These are phyloP conservation scores for Spathaspora girioi DNA, from an alignment of 805 yeast genomes.

Conservation along the genomic window DNA sequence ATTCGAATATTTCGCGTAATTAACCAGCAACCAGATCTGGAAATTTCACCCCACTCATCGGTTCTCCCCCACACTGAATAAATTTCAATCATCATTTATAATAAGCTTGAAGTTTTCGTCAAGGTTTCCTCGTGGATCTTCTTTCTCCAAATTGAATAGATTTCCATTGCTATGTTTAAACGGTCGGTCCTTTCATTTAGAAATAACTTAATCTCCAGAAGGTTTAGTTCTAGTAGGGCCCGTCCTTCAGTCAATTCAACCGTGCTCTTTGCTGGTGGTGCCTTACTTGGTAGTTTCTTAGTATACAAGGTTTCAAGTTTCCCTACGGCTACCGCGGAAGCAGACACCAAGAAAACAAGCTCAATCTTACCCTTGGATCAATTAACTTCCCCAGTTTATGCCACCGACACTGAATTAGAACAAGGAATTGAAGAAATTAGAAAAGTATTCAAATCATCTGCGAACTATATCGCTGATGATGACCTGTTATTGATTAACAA, in stretches of 20 bases:
- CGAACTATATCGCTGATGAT: slow-evolving; percentile 11
- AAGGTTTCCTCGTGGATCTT: too few species aligned
- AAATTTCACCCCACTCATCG: too few species aligned
- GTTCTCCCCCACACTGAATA: too few species aligned
- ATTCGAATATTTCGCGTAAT: too few species aligned
- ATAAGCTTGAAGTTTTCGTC: too few species aligned
- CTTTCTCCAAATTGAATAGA: too few species aligned
- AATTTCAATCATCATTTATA: too few species aligned
- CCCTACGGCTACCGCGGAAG: not conserved
- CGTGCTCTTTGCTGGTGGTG: slow-evolving; percentile 4
- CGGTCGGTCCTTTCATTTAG: not conserved
- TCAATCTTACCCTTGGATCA: slow-evolving; percentile 13
- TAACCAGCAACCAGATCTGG: too few species aligned
- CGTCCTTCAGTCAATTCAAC: not conserved
- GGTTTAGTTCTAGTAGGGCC: not conserved
- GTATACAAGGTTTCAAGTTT: not conserved
- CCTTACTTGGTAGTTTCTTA: slow-evolving; percentile 3
- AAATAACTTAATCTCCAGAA: not conserved
- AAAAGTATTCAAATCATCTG: slow-evolving; percentile 8
- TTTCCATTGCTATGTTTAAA: not conserved
- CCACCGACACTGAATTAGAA: slow-evolving; percentile 14
- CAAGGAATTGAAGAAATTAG: slow-evolving; percentile 21
- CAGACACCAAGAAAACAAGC: too few species aligned
- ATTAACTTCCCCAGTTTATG: slow-evolving; percentile 20
- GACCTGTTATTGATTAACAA: slow-evolving; percentile 18